Conservation (phyloP, 441 rosid species). For the Sinapis alba region DNA sequence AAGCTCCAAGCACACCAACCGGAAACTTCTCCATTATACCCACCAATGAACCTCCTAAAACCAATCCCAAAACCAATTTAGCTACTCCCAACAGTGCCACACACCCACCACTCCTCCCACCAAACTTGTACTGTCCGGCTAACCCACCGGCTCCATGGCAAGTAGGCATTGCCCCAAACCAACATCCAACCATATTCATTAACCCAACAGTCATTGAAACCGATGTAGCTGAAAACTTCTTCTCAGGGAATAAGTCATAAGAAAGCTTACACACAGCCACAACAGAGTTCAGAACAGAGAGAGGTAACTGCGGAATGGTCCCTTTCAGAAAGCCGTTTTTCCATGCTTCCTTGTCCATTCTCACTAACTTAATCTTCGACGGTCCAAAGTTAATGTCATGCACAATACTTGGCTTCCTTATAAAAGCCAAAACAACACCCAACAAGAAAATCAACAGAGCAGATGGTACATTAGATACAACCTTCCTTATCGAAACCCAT, state of each 20-base stretch:
- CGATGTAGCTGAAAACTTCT: constrained; percentile 63
- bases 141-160: constrained; percentile 87
- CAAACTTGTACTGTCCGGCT: constrained; percentile 92
- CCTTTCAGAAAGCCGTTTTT: constrained; percentile 79
- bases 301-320: constrained; percentile 71
- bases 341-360: constrained; percentile 60
- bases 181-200: constrained; percentile 82
- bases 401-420: constrained; percentile 54
- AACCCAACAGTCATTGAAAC: constrained; percentile 68
- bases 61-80: constrained; percentile 65
- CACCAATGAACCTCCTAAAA: constrained; percentile 71
- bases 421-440: constrained; percentile 63
- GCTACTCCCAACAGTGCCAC: constrained; percentile 67
- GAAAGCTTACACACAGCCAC: constrained; percentile 79
- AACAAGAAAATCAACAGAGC: constrained; percentile 68
- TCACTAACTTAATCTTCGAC: constrained; percentile 50
- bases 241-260: constrained; percentile 69
- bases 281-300: constrained; percentile 74
- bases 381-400: constrained; percentile 67
- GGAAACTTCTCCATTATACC: constrained; percentile 71
- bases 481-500: constrained; percentile 41
- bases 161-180: constrained; percentile 92
- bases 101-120: constrained; percentile 82
- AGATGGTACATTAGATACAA: constrained; percentile 59
- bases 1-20: constrained; percentile 68